phyloP scores from a whole-genome alignment of 495 filamentous ascomycete genomes.

The Penicillium subrubescens region DNA sequence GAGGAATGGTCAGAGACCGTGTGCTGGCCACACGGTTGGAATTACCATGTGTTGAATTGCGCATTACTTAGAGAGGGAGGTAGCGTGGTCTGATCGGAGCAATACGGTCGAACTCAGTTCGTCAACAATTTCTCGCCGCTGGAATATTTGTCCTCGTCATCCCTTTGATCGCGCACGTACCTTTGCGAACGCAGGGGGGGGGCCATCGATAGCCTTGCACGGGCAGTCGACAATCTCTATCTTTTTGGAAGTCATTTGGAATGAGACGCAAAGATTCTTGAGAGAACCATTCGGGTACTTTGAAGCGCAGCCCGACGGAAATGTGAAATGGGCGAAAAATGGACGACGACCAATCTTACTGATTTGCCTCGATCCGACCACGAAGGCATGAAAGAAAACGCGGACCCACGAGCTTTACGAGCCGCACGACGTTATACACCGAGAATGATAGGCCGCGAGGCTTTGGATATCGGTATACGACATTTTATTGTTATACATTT shows the following conservation, averaged over 20 bases:
- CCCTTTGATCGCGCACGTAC: not conserved
- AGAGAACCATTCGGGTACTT: not conserved
- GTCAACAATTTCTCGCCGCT: conserved; percentile 1
- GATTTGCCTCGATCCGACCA: conserved; percentile 20
- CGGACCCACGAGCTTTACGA: conserved; percentile 41
- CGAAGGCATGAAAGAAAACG: conserved; percentile 33
- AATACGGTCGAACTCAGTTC: conserved; percentile 4
- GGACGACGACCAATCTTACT: not conserved
- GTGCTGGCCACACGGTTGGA: conserved; percentile 34
- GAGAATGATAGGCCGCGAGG: conserved; percentile 14
- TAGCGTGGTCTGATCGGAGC: conserved; percentile 14
- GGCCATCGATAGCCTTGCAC: not conserved
- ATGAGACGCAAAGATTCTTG: not conserved
- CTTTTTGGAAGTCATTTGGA: not conserved
- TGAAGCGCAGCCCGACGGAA: not conserved
- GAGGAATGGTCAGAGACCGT: conserved; percentile 24
- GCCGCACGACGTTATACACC: conserved; percentile 14
- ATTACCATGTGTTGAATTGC: conserved; percentile 28
- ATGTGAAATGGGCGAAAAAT: not conserved
- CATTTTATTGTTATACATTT: conserved; percentile 29
- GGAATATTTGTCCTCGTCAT: conserved; percentile 2
- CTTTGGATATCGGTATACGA: conserved; percentile 28
- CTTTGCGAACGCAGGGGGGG: conserved; percentile 1
- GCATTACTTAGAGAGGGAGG: conserved; percentile 8
- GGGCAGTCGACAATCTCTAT: not conserved